A percentile compares a stretch with the other conserved stretches of the same genome.
phyloP scores from a whole-genome alignment of 2,329 filamentous ascomycete species.

The Paramyrothecium roridum region DNA sequence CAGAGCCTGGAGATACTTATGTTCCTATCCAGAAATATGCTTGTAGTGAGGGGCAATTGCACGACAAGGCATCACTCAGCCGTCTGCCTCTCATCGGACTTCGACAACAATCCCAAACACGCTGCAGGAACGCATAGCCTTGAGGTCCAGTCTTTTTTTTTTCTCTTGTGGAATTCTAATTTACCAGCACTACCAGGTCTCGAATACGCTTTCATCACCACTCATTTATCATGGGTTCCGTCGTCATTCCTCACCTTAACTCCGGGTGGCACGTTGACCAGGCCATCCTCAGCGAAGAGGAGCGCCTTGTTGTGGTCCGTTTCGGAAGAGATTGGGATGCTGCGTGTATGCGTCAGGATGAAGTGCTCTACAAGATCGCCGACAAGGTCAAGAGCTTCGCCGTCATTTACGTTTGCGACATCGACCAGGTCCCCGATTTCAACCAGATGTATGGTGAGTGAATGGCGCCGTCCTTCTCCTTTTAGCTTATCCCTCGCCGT shows the following conservation, averaged over 20 bases:
- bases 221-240: conserved; percentile 61
- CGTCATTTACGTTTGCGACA: conserved; percentile 90
- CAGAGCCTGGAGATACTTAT: no score
- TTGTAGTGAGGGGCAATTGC: not conserved
- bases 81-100: not conserved
- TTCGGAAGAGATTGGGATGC: conserved; percentile 84
- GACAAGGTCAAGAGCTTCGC: conserved; percentile 92
- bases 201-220: no score
- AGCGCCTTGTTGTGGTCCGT: conserved; percentile 88
- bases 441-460: conserved; percentile 81
- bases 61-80: not conserved
- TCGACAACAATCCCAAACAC: not conserved
- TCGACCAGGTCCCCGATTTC: conserved; percentile 88
- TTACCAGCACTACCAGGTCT: not conserved
- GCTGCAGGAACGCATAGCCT: not conserved
- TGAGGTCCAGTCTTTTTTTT: not conserved
- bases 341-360: conserved; percentile 75
- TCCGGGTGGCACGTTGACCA: conserved; percentile 99
- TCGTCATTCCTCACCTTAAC: conserved; percentile 85
- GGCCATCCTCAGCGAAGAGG: conserved; percentile 83
- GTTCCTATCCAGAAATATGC: not conserved
- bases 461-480: not conserved
- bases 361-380: conserved; percentile 91
- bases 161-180: not conserved
- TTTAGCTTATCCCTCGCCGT: not conserved